These are phyloP conservation scores for Blastocystis hominis DNA, from an alignment of 352 stramenopile species.

Conservation along the genomic window DNA sequence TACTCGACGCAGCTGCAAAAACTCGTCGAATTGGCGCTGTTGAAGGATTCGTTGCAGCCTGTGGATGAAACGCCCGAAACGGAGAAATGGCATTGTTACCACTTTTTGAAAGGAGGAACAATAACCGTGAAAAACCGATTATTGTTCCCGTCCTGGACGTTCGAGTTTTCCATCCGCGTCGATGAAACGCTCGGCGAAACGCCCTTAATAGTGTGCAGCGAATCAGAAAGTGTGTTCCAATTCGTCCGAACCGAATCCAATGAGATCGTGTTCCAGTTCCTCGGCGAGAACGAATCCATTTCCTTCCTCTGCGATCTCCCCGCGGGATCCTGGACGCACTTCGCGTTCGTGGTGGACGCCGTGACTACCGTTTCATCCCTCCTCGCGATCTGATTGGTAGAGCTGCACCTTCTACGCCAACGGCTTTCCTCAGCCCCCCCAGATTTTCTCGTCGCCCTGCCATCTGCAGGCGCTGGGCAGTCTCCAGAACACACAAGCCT, in stretches of 20 bases:
- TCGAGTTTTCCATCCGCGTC: conserved; percentile 11
- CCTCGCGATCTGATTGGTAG: not conserved
- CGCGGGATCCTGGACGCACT: not conserved
- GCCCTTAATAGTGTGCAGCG: not conserved
- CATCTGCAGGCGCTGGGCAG: not conserved
- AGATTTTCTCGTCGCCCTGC: not conserved
- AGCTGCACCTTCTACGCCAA: not conserved
- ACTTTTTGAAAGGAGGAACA: not conserved
- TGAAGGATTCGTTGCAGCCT: not conserved
- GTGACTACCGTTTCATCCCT: not conserved
- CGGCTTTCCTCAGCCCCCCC: not conserved
- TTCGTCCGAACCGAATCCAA: not conserved
- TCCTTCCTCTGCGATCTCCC: not conserved
- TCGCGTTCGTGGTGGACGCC: not conserved
- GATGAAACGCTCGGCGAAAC: not conserved
- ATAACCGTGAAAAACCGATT: not conserved
- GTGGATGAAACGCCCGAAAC: not conserved
- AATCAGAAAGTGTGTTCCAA: not conserved
- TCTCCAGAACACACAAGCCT: not conserved
- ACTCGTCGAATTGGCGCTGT: not conserved
- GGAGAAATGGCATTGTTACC: not conserved
- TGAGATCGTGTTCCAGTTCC: not conserved
- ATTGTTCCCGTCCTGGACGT: not conserved
- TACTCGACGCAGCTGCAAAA: not conserved
- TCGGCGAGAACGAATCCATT: not conserved